These are phyloP conservation scores for Ashbya aceris DNA, from an alignment of 1,139 yeast species.

Conservation along the genomic window DNA sequence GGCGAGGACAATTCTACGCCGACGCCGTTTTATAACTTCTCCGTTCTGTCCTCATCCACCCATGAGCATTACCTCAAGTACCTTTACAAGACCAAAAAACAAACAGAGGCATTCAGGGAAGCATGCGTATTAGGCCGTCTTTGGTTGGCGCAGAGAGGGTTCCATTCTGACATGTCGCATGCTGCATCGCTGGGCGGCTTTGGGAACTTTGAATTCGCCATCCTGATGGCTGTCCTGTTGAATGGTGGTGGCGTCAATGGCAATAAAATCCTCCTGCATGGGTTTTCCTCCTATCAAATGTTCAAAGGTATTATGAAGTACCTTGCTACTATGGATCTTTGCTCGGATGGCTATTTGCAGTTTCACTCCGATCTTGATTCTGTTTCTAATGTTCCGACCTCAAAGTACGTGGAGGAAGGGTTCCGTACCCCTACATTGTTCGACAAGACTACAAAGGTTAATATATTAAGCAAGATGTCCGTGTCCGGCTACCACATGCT, in stretches of 20 bases:
- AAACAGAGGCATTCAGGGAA: conserved; percentile 77
- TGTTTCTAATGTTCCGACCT: conserved; percentile 36
- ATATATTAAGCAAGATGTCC: conserved; percentile 76
- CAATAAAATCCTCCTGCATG: conserved; percentile 66
- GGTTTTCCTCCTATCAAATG: conserved; percentile 85
- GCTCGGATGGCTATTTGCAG: conserved; percentile 52
- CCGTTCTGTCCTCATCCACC: conserved; percentile 60
- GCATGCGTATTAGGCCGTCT: conserved; percentile 81
- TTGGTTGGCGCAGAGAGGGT: conserved; percentile 85
- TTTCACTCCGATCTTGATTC: conserved; percentile 41
- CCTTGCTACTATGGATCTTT: conserved; percentile 67
- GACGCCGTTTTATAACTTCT: conserved; percentile 68
- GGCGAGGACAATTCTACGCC: conserved; percentile 47
- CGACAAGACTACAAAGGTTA: conserved; percentile 66
- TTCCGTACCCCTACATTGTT: conserved; percentile 66
- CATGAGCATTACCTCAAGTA: conserved; percentile 64
- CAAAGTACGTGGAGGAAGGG: conserved; percentile 49
- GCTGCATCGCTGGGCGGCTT: conserved; percentile 59
- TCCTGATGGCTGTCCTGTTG: conserved; percentile 68
- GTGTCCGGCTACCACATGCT: conserved; percentile 54
- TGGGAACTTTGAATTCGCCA: conserved; percentile 85
- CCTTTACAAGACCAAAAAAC: conserved; percentile 63
- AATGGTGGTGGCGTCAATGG: conserved; percentile 79
- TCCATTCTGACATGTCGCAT: conserved; percentile 48
- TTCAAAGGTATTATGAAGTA: conserved; percentile 82